phyloP scores from a whole-genome alignment of 345 rosid species.

The Punica granatum region DNA sequence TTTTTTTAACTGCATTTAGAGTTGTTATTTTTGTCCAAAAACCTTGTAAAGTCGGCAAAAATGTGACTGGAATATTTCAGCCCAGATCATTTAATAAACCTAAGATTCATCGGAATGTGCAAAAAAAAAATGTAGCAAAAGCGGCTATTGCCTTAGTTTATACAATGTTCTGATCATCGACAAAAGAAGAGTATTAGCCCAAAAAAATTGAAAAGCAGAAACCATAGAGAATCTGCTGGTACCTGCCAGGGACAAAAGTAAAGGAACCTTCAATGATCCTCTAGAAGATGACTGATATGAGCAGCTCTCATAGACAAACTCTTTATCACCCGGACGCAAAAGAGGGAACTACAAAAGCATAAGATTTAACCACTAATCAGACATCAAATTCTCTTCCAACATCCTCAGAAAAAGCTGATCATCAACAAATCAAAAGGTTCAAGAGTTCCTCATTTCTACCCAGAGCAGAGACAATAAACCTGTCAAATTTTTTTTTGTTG shows the following conservation, averaged over 20 bases:
- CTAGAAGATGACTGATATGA: constrained; percentile 22
- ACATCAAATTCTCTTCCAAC: not conserved
- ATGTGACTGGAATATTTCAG: not conserved
- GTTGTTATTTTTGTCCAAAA: not conserved
- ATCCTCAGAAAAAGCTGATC: not conserved
- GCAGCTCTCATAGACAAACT: constrained; percentile 71
- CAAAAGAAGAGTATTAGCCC: not conserved
- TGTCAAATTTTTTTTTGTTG: not conserved
- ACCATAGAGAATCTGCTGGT: too few relatives aligned
- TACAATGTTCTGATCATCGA: not conserved
- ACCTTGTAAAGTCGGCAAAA: not conserved
- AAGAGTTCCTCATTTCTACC: not conserved
- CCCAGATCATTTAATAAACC: not conserved
- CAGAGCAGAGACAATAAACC: not conserved
- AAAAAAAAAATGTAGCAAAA: not conserved
- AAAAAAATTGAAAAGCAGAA: too few relatives aligned
- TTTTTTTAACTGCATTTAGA: not conserved
- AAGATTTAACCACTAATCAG: not conserved
- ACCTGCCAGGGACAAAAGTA: constrained; percentile 92
- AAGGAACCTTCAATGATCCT: constrained; percentile 74
- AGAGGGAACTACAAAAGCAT: constrained; percentile 49
- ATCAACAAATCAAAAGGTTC: not conserved
- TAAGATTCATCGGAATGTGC: not conserved
- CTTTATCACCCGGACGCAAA: constrained; percentile 51
- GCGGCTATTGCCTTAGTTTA: not conserved